Conservation (phyloP, 164 flowering plant genomes). For the Tinospora cordifolia region DNA sequence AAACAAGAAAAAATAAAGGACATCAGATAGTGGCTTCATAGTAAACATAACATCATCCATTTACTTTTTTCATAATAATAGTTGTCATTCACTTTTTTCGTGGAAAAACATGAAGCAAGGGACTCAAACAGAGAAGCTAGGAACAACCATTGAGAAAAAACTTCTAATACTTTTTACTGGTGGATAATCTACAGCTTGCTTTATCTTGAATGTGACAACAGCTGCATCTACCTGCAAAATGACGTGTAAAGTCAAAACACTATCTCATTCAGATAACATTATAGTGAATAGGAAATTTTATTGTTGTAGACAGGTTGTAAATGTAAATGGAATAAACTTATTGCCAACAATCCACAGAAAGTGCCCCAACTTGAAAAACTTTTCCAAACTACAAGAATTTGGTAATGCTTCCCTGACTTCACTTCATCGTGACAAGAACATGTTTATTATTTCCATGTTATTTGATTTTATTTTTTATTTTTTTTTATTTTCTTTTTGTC, state of each 20-base stretch:
- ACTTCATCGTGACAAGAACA: neutral
- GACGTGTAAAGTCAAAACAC: neutral
- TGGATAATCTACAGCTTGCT: constrained; percentile 63
- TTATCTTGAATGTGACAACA: constrained; percentile 65
- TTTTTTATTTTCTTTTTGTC: too few relatives aligned
- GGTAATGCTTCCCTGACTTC: too few relatives aligned
- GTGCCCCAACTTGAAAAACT: neutral
- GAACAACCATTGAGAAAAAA: constrained; percentile 72
- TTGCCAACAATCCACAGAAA: neutral
- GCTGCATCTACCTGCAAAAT: constrained; percentile 86
- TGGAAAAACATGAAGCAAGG: neutral
- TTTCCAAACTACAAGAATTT: too few relatives aligned
- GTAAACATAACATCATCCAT: too few relatives aligned
- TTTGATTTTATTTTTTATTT: too few relatives aligned
- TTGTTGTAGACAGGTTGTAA: neutral
- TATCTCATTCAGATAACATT: neutral
- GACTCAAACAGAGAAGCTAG: neutral
- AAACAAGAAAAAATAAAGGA: too few relatives aligned
- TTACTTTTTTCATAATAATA: neutral
- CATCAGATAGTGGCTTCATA: too few relatives aligned
- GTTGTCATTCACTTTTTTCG: neutral
- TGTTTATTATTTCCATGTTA: neutral
- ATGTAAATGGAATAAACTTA: neutral
- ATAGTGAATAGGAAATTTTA: neutral
- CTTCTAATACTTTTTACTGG: constrained; percentile 55